A percentile compares a stretch with the other conserved stretches of the same genome.
Conservation (phyloP, 495 filamentous ascomycete genomes). For the Pseudevernia furfuracea region DNA sequence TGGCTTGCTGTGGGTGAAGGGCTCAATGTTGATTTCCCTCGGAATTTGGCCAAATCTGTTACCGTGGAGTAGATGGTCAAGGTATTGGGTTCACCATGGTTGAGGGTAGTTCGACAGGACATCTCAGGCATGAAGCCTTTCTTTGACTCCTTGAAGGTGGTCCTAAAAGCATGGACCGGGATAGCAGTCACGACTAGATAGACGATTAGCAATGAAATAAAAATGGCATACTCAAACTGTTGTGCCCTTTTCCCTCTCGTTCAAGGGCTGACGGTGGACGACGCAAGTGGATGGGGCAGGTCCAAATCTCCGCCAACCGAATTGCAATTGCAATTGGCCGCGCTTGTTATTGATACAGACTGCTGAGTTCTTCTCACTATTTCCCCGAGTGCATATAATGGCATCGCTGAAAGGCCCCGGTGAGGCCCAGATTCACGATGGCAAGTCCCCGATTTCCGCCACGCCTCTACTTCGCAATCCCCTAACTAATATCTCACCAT, state of each 20-base stretch:
- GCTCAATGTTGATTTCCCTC: constrained; percentile 93
- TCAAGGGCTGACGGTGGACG: background rate
- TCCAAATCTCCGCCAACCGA: no score
- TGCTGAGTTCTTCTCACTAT: background rate
- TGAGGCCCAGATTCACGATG: constrained; percentile 42
- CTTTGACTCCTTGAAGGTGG: background rate
- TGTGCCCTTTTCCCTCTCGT: background rate
- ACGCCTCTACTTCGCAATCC: background rate
- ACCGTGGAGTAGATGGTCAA: constrained; percentile 60
- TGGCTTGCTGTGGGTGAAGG: constrained; percentile 96
- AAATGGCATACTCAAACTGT: background rate
- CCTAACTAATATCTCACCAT: constrained; percentile 3
- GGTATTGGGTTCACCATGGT: background rate
- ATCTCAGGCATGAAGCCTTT: background rate
- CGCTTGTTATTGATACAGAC: background rate
- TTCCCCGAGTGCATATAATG: constrained; percentile 5
- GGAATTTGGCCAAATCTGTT: constrained; percentile 97
- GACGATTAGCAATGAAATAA: constrained; percentile 4
- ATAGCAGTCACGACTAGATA: constrained; percentile 10
- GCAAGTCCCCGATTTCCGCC: constrained; percentile 27
- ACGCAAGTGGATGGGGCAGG: background rate
- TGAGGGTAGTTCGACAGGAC: background rate
- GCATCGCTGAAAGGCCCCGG: constrained; percentile 54
- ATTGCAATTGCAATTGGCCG: no score
- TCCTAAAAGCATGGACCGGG: background rate